phyloP scores from a whole-genome alignment of 805 yeast genomes.

The Priceomyces fermenticarens region DNA sequence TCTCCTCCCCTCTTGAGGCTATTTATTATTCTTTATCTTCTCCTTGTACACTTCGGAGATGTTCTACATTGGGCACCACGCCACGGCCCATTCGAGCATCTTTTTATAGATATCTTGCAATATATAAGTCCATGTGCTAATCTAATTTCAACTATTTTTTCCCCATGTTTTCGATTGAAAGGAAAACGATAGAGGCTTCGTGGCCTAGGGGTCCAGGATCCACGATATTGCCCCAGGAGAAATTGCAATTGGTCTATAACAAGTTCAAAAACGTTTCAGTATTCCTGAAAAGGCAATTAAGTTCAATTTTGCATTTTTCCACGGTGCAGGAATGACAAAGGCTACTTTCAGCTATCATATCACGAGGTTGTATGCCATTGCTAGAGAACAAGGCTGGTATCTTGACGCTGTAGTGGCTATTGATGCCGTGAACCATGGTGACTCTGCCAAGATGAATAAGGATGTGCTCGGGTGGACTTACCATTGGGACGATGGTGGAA shows the following conservation, averaged over 20 bases:
- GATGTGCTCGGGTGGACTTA: constrained; percentile 52
- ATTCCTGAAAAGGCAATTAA: constrained; percentile 14
- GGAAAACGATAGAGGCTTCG: constrained; percentile 23
- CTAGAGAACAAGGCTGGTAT: constrained; percentile 32
- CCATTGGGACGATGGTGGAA: constrained; percentile 68
- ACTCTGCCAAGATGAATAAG: constrained; percentile 56
- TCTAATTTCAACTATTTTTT: no score
- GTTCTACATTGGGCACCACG: no score
- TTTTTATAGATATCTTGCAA: no score
- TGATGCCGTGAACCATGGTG: constrained; percentile 69
- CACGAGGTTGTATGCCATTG: constrained; percentile 34
- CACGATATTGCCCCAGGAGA: constrained; percentile 40
- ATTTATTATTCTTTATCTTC: no score
- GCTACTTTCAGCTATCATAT: constrained; percentile 60
- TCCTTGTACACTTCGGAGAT: no score
- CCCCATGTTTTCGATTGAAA: constrained; percentile 15
- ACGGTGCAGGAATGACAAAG: constrained; percentile 67
- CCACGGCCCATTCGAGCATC: no score
- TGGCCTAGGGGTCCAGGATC: constrained; percentile 39
- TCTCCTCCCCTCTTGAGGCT: no score
- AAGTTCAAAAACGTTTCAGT: constrained; percentile 30
- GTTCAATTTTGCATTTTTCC: constrained; percentile 54
- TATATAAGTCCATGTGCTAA: no score
- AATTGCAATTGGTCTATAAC: constrained; percentile 47
- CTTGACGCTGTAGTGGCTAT: constrained; percentile 47